Evolutionary conservation across 768 basidiomycete species (phyloP).

Genomic region (Pleurotus citrinopileatus): DNA sequence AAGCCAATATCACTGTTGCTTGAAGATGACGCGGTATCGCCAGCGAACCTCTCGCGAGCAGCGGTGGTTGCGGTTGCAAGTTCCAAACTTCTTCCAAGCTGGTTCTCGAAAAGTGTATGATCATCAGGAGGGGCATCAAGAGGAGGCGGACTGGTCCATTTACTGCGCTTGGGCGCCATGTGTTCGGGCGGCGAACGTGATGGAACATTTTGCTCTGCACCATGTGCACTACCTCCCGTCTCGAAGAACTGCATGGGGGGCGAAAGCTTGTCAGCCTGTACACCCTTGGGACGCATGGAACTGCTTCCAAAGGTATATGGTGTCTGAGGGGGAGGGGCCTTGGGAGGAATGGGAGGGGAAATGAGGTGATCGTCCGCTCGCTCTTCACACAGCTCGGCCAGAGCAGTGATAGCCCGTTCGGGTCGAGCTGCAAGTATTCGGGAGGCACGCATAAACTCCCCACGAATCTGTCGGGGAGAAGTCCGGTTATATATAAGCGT

Average conservation of each 20-base stretch:
- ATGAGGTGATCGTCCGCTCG: conserved; percentile 67
- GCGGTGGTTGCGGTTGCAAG: conserved; percentile 65
- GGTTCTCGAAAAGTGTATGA: conserved; percentile 63
- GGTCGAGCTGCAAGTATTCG: conserved; percentile 79
- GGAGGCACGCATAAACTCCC: conserved; percentile 96
- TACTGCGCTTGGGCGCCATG: conserved; percentile 77
- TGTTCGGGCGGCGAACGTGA: conserved; percentile 60
- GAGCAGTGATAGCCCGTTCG: conserved; percentile 74
- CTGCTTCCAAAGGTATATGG: conserved; percentile 68
- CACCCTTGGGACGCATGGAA: conserved; percentile 49
- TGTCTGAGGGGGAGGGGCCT: conserved; percentile 61
- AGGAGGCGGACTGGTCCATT: conserved; percentile 87
- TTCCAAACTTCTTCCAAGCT: conserved; percentile 62
- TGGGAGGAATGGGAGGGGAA: conserved; percentile 36
- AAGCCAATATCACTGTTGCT: conserved; percentile 63
- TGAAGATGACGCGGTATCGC: conserved; percentile 46
- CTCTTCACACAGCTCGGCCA: conserved; percentile 92
- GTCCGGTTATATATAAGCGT: conserved; percentile 12
- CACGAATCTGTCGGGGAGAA: conserved; percentile 69
- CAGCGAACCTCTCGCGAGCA: conserved; percentile 51
- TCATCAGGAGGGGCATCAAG: conserved; percentile 68
- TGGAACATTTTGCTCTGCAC: conserved; percentile 24
- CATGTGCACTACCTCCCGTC: conserved; percentile 29
- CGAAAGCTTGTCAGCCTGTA: conserved; percentile 45
- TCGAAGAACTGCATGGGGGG: conserved; percentile 53